phyloP scores from a whole-genome alignment of 129 eudicot species.

The Flaveria linearis region DNA sequence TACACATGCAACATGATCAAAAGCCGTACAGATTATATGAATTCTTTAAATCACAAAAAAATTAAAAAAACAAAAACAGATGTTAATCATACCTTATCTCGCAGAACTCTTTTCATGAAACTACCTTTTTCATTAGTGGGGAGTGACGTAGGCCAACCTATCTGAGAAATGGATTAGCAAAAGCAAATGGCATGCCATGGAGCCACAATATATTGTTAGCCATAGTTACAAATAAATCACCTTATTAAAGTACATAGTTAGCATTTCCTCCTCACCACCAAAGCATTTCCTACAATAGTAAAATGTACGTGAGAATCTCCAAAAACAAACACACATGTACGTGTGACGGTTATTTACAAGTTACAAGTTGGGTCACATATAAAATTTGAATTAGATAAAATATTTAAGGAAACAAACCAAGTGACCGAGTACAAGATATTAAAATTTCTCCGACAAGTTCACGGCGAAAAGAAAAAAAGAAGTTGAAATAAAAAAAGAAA shows the following conservation, averaged over 20 bases:
- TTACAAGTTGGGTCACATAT: not conserved
- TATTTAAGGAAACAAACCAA: not conserved
- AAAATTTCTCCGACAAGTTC: not conserved
- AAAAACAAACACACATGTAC: not conserved
- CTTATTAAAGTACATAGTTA: slow-evolving; percentile 78
- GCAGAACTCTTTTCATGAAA: slow-evolving; percentile 70
- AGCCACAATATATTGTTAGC: slow-evolving; percentile 7
- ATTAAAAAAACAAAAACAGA: not conserved
- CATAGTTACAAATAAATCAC: slow-evolving; percentile 43
- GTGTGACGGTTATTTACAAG: not conserved
- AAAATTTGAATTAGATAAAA: not conserved
- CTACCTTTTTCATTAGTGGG: slow-evolving; percentile 83
- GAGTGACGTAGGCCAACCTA: slow-evolving; percentile 98
- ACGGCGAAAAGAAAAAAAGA: slow-evolving; percentile 6
- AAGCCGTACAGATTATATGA: slow-evolving; percentile 12
- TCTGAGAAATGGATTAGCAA: slow-evolving; percentile 45
- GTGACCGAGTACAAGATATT: slow-evolving; percentile 6
- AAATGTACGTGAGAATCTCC: slow-evolving; percentile 9
- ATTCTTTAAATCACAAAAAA: not conserved
- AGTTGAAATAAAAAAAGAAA: not conserved
- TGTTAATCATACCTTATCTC: slow-evolving; percentile 68
- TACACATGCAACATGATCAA: slow-evolving; percentile 6
- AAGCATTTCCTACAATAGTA: slow-evolving; percentile 64
- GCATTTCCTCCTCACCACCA: slow-evolving; percentile 94
- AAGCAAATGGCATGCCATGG: slow-evolving; percentile 7